Percentiles rank a stretch among this genome's conserved stretches.
phyloP scores from a whole-genome alignment of 2,329 filamentous ascomycete genomes.

The Aspergillus pseudotamarii region DNA sequence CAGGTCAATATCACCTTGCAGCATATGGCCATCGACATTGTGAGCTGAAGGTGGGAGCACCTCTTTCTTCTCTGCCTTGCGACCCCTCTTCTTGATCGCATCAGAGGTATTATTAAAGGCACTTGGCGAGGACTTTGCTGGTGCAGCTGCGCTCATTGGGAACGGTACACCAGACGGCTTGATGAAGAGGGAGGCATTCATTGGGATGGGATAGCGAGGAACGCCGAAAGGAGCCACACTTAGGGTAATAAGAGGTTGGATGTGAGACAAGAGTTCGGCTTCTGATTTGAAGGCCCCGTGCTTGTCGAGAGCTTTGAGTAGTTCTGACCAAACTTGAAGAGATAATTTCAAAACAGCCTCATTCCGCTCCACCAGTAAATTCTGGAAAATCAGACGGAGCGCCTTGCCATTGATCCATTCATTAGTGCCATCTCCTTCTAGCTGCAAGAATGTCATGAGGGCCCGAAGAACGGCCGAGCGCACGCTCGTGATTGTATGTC shows the following conservation, averaged over 20 bases:
- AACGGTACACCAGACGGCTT: slow-evolving; percentile 90
- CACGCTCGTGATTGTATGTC: slow-evolving; percentile 95
- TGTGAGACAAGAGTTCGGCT: slow-evolving; percentile 71
- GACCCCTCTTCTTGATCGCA: slow-evolving; percentile 72
- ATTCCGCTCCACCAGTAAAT: slow-evolving; percentile 90
- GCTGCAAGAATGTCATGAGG: slow-evolving; percentile 85
- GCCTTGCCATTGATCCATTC: slow-evolving; percentile 93
- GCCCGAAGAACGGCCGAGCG: slow-evolving; percentile 91
- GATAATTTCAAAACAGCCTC: slow-evolving; percentile 80
- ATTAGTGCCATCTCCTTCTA: slow-evolving; percentile 76
- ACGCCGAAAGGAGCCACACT: slow-evolving; percentile 91
- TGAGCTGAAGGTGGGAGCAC: slow-evolving; percentile 72
- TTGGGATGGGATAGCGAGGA: slow-evolving; percentile 84
- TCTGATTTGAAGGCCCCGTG: slow-evolving; percentile 67
- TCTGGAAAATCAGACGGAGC: slow-evolving; percentile 88
- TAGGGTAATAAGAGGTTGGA: slow-evolving; percentile 80
- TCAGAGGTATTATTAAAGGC: slow-evolving; percentile 55
- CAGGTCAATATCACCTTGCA: slow-evolving; percentile 93
- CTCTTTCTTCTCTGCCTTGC: slow-evolving; percentile 82
- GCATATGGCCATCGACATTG: slow-evolving; percentile 97
- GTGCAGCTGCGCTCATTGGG: slow-evolving; percentile 49
- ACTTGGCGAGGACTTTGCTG: slow-evolving; percentile 47
- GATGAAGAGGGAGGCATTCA: slow-evolving; percentile 87
- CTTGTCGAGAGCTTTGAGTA: slow-evolving; percentile 68
- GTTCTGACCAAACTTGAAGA: slow-evolving; percentile 80